Conservation (phyloP, 148 eudicot species). For the Simmondsia chinensis region DNA sequence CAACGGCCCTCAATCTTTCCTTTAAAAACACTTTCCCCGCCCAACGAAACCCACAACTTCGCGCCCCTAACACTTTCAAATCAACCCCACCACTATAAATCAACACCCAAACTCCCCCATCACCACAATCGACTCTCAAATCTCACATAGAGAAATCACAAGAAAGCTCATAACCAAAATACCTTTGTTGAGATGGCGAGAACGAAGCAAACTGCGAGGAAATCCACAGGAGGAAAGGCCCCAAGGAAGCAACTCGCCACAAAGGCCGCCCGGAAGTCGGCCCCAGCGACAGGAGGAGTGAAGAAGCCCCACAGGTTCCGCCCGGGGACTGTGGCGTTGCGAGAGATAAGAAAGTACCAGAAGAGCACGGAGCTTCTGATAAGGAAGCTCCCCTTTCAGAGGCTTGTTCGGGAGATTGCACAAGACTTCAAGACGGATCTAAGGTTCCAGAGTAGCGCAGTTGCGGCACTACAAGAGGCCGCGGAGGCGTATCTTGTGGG, state of each 20-base stretch:
- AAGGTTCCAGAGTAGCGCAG: slow-evolving; percentile 7
- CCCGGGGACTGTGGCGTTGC: slow-evolving; percentile 8
- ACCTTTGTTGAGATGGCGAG: no score
- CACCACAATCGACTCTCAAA: no score
- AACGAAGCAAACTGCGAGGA: slow-evolving; percentile 8
- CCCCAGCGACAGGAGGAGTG: slow-evolving; percentile 14
- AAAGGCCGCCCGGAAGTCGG: slow-evolving; percentile 10
- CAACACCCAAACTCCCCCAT: no score
- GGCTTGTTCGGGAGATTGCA: slow-evolving; percentile 10
- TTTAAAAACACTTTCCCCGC: no score
- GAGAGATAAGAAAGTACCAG: slow-evolving; percentile 11
- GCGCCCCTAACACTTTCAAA: no score
- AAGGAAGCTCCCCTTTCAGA: no score
- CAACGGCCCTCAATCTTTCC: no score
- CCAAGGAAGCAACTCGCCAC: slow-evolving; percentile 8
- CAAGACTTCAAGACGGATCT: slow-evolving; percentile 11
- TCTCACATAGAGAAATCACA: no score
- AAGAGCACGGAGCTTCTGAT: slow-evolving; percentile 10
- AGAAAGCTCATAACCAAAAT: no score
- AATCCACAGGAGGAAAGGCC: no score
- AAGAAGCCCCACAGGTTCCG: slow-evolving; percentile 12
- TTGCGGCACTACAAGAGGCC: slow-evolving; percentile 7
- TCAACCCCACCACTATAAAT: no score
- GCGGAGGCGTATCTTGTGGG: slow-evolving; percentile 11
- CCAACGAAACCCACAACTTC: no score